Evolutionary conservation across 164 flowering plant species (phyloP), one percentile per base, ranked within the genome.

Genomic region (Platanus orientalis): DNA sequence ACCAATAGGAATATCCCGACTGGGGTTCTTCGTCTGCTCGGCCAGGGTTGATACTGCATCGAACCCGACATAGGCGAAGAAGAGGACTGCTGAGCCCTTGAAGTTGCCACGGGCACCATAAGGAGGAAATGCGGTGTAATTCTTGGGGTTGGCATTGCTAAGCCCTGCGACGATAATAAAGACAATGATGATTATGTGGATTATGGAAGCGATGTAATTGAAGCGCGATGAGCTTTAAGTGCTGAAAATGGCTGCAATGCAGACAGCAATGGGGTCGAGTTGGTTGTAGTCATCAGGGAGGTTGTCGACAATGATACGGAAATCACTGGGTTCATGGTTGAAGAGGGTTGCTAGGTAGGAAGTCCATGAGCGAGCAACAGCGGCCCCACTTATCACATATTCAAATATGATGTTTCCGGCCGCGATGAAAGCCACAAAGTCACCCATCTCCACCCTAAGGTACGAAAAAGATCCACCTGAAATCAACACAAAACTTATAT

Each of bases 371-470:
- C 90, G 78, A 0, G 90, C 78, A 10, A 85, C 87, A 0, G 77
- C 80, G 0, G 90, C 90, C 0, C 83, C 80, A 2, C 76, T 76
- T 0, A 83, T 63, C 0, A 81, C 77, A 36, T 83, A 85, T 69
- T 85, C 90, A 0, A 85, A 73, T n/a, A 85, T 65, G 50, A 85
- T 85, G 73, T 85, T 85, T 1, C 90, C 90, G 27, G 87, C 90
- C 1, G 87, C 86, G 1, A 85, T 75, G n/a, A n/a, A n/a, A n/a
- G n/a, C n/a, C n/a, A n/a, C n/a, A n/a, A n/a, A n/a, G n/a, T n/a
- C n/a, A n/a, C n/a, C n/a, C n/a, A n/a, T n/a, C n/a, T n/a, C n/a
- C n/a, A n/a, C n/a, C n/a, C n/a, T n/a, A n/a, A n/a, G 66, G 67
- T 80, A 84, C 0, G 89, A 82, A 68, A 84, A 84, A 55, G 88